These are phyloP conservation scores for Excoecaria agallocha DNA, from an alignment of 345 rosid genomes.

Conservation along the genomic window DNA sequence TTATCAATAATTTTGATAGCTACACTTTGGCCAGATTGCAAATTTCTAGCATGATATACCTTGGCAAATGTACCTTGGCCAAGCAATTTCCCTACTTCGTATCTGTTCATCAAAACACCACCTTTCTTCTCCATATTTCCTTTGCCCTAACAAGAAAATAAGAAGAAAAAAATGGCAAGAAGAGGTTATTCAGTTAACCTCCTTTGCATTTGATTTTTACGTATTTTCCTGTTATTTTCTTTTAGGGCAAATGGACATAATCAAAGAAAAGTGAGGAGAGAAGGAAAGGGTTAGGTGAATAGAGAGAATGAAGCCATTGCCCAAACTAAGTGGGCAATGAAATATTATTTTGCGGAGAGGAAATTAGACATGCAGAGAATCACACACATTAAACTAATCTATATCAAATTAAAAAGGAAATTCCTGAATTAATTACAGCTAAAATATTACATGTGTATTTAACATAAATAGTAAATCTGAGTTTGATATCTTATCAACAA, in stretches of 20 bases:
- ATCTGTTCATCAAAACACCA: constrained; percentile 51
- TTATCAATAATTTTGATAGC: constrained; percentile 78
- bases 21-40: constrained; percentile 54
- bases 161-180: not conserved
- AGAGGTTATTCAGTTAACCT: too few relatives aligned
- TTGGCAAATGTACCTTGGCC: constrained; percentile 90
- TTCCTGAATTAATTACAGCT: not conserved
- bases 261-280: not conserved
- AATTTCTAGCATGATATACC: constrained; percentile 67
- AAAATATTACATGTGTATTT: not conserved
- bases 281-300: too few relatives aligned
- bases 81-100: constrained; percentile 71
- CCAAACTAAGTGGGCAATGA: not conserved
- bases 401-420: not conserved
- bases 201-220: not conserved
- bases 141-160: not conserved
- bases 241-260: not conserved
- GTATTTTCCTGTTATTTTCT: not conserved
- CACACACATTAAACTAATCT: not conserved
- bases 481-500: not conserved
- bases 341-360: not conserved
- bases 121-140: constrained; percentile 61
- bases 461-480: constrained; percentile 4
- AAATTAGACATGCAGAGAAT: not conserved
- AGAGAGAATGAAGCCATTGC: not conserved